Evolutionary conservation across 768 basidiomycete genomes (phyloP).

Genomic region (Fomitopsis serialis): DNA sequence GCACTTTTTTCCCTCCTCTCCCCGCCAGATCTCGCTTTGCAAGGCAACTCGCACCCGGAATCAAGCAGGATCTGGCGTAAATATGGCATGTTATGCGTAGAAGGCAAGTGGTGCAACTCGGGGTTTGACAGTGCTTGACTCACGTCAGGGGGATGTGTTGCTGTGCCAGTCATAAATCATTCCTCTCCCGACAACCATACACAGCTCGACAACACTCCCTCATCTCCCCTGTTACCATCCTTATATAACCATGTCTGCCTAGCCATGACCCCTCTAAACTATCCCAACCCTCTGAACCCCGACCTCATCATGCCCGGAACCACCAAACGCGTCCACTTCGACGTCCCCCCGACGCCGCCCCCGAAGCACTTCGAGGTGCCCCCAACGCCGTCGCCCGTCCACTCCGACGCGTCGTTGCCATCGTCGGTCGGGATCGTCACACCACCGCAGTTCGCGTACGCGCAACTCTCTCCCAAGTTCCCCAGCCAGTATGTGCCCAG

Average conservation of each 20-base stretch:
- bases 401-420: conserved; percentile 12
- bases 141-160: not conserved
- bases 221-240: not conserved
- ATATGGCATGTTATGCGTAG: not conserved
- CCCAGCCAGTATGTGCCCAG: conserved; percentile 1
- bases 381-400: conserved; percentile 16
- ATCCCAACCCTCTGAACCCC: not conserved
- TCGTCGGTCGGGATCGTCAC: conserved; percentile 18
- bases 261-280: not conserved
- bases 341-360: conserved; percentile 15
- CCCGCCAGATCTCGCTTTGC: not conserved
- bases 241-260: not conserved
- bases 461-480: not conserved
- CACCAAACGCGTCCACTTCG: conserved; percentile 20
- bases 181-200: not conserved
- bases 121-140: not conserved
- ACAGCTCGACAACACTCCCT: not conserved
- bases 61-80: not conserved
- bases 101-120: not conserved
- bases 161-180: conserved; percentile 1
- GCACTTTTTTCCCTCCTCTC: not conserved
- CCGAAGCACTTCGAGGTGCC: conserved; percentile 11
- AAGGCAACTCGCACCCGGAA: not conserved
- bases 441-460: conserved; percentile 13
- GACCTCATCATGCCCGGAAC: conserved; percentile 14